These are phyloP conservation scores for Solanum chaucha DNA, from an alignment of 257 asterid genomes.

Conservation along the genomic window DNA sequence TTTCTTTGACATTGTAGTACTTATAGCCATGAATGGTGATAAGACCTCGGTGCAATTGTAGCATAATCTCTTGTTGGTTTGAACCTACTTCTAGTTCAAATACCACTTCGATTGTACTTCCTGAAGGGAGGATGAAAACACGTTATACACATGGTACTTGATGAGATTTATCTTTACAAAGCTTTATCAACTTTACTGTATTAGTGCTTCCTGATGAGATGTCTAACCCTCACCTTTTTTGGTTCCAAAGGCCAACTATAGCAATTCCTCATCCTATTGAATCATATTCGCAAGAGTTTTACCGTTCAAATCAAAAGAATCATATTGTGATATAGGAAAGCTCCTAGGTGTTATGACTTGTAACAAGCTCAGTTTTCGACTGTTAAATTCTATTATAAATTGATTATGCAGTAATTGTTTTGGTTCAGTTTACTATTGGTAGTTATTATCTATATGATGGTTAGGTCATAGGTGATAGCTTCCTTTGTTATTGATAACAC, in stretches of 20 bases:
- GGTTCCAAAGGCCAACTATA: neutral
- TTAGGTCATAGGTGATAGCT: neutral
- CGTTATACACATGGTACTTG: neutral
- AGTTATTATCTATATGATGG: neutral
- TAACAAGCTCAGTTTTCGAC: neutral
- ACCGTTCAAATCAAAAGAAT: neutral
- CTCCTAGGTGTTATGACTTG: neutral
- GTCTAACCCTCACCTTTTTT: neutral
- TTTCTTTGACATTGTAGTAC: neutral
- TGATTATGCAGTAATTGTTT: neutral
- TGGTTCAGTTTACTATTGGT: neutral
- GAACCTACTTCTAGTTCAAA: neutral
- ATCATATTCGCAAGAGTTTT: neutral
- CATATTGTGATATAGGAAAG: neutral
- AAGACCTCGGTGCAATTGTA: neutral
- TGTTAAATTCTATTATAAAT: neutral
- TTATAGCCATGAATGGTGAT: neutral
- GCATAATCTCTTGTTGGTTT: too few species aligned
- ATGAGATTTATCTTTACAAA: neutral
- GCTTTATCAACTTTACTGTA: neutral
- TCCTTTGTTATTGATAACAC: neutral
- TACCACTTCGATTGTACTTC: neutral
- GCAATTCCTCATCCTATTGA: neutral
- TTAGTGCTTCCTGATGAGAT: neutral
- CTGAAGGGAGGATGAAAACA: neutral